These are phyloP conservation scores for Brassica balearica DNA, from an alignment of 441 rosid species.

Conservation along the genomic window DNA sequence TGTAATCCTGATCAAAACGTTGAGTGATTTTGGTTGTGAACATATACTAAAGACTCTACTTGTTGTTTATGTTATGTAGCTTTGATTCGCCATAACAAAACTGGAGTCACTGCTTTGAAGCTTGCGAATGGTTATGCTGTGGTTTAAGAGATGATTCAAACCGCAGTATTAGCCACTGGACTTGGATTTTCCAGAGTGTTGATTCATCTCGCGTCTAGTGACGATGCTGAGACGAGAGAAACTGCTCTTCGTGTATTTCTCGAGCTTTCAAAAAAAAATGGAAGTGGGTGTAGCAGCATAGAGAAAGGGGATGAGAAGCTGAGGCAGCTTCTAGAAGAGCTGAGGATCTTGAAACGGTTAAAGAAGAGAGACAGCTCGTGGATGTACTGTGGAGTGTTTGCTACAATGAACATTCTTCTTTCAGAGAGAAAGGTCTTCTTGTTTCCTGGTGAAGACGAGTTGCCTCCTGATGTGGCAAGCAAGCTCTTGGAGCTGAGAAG, in stretches of 20 bases:
- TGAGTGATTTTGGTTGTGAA: not conserved
- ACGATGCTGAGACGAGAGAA: conserved; percentile 71
- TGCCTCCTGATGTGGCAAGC: conserved; percentile 85
- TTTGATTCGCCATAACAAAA: conserved; percentile 86
- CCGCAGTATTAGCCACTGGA: conserved; percentile 55
- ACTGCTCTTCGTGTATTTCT: conserved; percentile 74
- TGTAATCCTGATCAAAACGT: conserved; percentile 54
- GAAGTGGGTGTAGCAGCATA: conserved; percentile 32
- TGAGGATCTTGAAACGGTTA: conserved; percentile 77
- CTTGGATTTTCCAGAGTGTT: conserved; percentile 72
- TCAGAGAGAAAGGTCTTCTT: conserved; percentile 77
- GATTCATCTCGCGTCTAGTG: conserved; percentile 78
- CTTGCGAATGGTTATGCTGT: conserved; percentile 83
- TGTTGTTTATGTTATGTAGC: conserved; percentile 55
- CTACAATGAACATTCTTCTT: conserved; percentile 76
- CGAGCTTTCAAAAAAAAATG: conserved; percentile 55
- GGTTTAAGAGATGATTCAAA: conserved; percentile 70
- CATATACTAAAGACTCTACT: conserved; percentile 19
- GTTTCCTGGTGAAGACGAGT: conserved; percentile 75
- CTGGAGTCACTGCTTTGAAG: conserved; percentile 81
- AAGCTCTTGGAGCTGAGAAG: conserved; percentile 66
- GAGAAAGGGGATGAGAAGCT: conserved; percentile 57
- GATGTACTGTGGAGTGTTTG: conserved; percentile 76
- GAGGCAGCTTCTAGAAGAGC: conserved; percentile 74
- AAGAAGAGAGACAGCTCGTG: conserved; percentile 86